Base-by-base conservation (phyloP, 2,329 filamentous ascomycete genomes). In the Fusarium aywerte region DNA sequence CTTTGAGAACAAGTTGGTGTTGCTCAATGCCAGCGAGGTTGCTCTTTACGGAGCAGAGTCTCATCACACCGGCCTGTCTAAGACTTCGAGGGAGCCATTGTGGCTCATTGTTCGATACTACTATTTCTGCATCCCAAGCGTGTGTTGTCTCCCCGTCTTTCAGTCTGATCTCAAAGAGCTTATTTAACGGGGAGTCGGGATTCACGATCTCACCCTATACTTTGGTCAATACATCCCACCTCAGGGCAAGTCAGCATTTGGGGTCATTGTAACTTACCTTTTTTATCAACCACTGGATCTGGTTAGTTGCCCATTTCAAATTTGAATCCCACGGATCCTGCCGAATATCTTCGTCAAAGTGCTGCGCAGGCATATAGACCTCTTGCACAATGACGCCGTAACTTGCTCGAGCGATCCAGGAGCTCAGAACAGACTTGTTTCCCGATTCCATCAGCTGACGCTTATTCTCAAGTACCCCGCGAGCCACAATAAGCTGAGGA, bases 1-100 rank as follows among this genome's bases (percentile, higher is more conserved):
- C 69, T 58, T 78, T 80, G 33, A 73, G 65, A 6, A 77, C 70
- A 21, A 82, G 75, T 43, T 81, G 76, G 33, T 74, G 67, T 45
- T 81, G 76, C 38, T 74, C 64, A 2, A 82, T 69, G 5, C 78
- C 79, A 1, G 74, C 72, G 15, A 82, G 73, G 63, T 82, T 78
- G 55, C 79, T 80, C 47, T 74, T 76, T 21, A 82, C 75, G 1
- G 74, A 72, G 60, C 80, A 82, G 5, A 83, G 73, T 51, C 76
- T 79, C 31, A 72, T 73, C 3, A 69, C 78, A 1, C 77, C 78
- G 18, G 74, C 79, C 58, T 81, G 74, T 42, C 73, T 78, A 55
- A 78, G 65, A 45, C 74, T 80, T 12, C 59, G 73, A 2, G 80
- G 81, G 2, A 82, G 64, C 40, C 74, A 75, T 5, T 75, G 57